Percentiles rank a stretch among this genome's conserved stretches.
phyloP scores from a whole-genome alignment of 208 protist species.

The Acanthamoeba castellanii region DNA sequence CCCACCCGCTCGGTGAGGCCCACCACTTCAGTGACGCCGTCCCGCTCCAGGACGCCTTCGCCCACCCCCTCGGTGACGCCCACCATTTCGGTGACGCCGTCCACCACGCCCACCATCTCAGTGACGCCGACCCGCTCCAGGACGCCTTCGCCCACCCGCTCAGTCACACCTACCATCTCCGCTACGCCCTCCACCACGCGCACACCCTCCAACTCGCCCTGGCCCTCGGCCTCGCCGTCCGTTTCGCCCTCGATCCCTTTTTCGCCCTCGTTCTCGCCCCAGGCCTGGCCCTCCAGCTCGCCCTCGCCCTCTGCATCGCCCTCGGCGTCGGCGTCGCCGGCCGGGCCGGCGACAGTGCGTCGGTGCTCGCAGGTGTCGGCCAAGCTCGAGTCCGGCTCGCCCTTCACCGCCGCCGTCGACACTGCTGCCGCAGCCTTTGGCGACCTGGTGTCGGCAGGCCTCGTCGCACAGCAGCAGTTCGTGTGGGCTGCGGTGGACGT shows the following conservation, averaged over 20 bases:
- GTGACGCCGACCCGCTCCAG: neutral
- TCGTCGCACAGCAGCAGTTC: neutral
- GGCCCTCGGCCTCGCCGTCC: no score
- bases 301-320: no score
- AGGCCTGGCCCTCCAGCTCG: no score
- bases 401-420: neutral
- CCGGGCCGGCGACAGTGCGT: no score
- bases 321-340: no score
- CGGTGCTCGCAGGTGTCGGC: neutral
- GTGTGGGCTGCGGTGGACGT: neutral
- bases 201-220: no score
- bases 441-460: neutral
- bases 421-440: neutral
- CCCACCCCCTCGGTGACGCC: neutral
- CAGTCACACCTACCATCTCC: neutral
- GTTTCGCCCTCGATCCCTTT: no score
- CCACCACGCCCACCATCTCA: neutral
- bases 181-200: no score
- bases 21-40: neutral
- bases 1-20: no score
- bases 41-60: neutral
- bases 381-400: neutral
- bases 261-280: no score
- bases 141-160: neutral
- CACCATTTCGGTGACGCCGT: neutral